Conservation (phyloP, 257 asterid species). For the Fraxinus anomala region DNA sequence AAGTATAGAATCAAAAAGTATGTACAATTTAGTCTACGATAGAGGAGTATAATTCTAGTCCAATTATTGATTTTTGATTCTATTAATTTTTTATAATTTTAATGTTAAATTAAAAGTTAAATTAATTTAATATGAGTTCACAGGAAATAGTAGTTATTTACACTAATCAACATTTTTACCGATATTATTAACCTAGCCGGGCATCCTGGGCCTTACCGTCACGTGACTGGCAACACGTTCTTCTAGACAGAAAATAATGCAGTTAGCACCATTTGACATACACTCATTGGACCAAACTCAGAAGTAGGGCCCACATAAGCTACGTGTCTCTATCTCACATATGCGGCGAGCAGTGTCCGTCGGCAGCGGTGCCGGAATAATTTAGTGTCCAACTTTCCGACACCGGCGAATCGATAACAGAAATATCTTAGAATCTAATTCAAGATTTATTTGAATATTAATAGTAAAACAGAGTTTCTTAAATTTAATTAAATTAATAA, state of each 20-base stretch:
- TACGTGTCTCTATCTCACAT: conserved; percentile 42
- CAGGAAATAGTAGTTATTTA: too few relatives aligned
- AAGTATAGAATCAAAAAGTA: too few relatives aligned
- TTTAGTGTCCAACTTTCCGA: neutral
- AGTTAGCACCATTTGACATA: conserved; percentile 44
- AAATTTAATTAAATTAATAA: neutral
- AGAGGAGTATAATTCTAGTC: too few relatives aligned
- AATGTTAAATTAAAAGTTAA: too few relatives aligned
- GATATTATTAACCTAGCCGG: neutral
- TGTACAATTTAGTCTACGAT: too few relatives aligned
- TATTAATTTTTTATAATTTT: too few relatives aligned
- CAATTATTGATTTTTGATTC: too few relatives aligned
- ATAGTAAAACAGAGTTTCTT: neutral
- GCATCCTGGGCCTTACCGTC: conserved; percentile 44
- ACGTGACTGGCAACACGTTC: conserved; percentile 71
- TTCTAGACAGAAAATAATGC: conserved; percentile 46
- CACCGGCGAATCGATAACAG: neutral
- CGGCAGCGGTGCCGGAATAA: conserved; percentile 44
- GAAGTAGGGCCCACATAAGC: conserved; percentile 29
- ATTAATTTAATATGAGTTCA: too few relatives aligned
- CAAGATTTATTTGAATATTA: neutral
- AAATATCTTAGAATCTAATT: conserved; percentile 37
- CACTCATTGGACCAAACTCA: conserved; percentile 63
- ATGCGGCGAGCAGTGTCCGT: conserved; percentile 46
- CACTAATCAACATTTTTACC: too few relatives aligned